Evolutionary conservation across 2,329 filamentous ascomycete species (phyloP).

Genomic region (Aureobasidium sp.): DNA sequence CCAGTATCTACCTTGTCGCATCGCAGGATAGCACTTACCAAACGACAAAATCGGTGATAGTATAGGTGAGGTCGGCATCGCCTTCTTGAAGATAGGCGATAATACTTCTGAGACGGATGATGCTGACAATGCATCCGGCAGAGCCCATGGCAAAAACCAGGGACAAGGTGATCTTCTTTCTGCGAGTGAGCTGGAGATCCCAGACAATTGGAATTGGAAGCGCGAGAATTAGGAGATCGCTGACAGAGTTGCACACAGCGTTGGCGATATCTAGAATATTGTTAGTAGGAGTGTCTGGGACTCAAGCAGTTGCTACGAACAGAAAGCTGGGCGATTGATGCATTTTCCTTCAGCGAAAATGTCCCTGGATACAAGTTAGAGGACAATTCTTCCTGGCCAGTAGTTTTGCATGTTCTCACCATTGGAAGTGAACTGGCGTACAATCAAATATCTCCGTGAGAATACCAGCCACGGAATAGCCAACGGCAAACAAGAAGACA

Average conservation of each 20-base stretch:
- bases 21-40: background rate
- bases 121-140: slow-evolving; percentile 13
- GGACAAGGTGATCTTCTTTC: slow-evolving; percentile 11
- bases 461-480: slow-evolving; percentile 9
- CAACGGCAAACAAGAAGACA: slow-evolving; percentile 8
- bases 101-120: slow-evolving; percentile 13
- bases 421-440: slow-evolving; percentile 7
- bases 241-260: slow-evolving; percentile 8
- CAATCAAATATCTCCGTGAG: slow-evolving; percentile 12
- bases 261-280: slow-evolving; percentile 9
- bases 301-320: background rate
- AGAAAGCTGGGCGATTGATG: slow-evolving; percentile 12
- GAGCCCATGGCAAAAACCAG: slow-evolving; percentile 7
- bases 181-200: background rate
- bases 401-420: background rate
- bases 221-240: slow-evolving; percentile 11
- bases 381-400: background rate
- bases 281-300: background rate
- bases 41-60: background rate
- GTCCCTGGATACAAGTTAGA: background rate
- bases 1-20: too few species aligned
- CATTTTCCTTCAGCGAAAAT: slow-evolving; percentile 9
- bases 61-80: slow-evolving; percentile 6
- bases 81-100: slow-evolving; percentile 8
- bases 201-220: slow-evolving; percentile 12